Evolutionary conservation across 2,329 filamentous ascomycete species (phyloP).

Genomic region (Rhynchosporium graminicola): DNA sequence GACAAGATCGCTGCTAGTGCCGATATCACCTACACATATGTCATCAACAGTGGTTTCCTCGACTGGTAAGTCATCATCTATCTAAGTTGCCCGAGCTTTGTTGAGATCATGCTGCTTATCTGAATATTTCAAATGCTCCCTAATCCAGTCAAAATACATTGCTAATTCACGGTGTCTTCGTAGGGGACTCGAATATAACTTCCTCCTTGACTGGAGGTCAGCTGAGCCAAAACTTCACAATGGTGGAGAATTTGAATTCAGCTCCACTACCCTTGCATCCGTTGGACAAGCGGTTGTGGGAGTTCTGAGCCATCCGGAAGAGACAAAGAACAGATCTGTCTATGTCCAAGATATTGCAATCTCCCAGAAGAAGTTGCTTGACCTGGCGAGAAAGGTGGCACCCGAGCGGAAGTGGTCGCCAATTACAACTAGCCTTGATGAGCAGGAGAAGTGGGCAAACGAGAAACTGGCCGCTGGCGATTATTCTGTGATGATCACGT

Average conservation of each 20-base stretch:
- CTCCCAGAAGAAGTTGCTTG: slow-evolving; percentile 47
- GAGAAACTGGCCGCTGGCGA: slow-evolving; percentile 34
- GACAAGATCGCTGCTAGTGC: slow-evolving; percentile 44
- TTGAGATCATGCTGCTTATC: too few species aligned
- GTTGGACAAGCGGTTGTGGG: slow-evolving; percentile 52
- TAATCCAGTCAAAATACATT: too few species aligned
- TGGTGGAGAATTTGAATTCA: slow-evolving; percentile 52
- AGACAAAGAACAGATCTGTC: slow-evolving; percentile 55
- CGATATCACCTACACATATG: slow-evolving; percentile 54
- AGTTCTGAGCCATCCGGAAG: slow-evolving; percentile 49
- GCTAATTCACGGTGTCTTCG: too few species aligned
- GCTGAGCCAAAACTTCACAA: slow-evolving; percentile 49
- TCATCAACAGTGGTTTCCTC: slow-evolving; percentile 58
- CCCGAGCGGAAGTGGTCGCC: slow-evolving; percentile 37
- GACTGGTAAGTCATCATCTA: slow-evolving; percentile 45
- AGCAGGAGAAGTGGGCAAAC: slow-evolving; percentile 28
- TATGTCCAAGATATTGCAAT: slow-evolving; percentile 48
- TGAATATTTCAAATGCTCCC: too few species aligned
- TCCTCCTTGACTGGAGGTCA: slow-evolving; percentile 45
- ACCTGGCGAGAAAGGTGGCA: slow-evolving; percentile 40
- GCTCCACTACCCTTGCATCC: slow-evolving; percentile 48
- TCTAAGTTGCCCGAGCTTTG: too few species aligned
- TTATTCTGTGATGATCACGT: slow-evolving; percentile 39
- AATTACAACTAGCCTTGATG: slow-evolving; percentile 21
- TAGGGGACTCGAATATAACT: slow-evolving; percentile 46